Conservation (phyloP, 208 protist species). For the Vickermania spadyakhi region DNA sequence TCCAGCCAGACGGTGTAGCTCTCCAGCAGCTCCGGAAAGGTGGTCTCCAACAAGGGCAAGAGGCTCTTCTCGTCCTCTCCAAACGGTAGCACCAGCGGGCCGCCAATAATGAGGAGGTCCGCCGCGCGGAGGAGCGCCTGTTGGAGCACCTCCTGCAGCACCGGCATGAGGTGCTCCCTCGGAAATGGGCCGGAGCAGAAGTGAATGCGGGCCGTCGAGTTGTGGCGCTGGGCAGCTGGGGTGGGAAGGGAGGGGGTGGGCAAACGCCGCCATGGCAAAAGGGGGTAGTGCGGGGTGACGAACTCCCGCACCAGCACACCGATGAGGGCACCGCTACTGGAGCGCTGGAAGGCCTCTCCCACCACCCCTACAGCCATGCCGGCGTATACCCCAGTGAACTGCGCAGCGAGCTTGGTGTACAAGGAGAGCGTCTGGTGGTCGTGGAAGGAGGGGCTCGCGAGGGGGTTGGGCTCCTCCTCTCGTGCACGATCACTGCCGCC, state of each 20-base stretch:
- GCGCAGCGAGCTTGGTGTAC: constrained; percentile 35
- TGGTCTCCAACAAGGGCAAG: constrained; percentile 24
- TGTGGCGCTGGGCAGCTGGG: not conserved
- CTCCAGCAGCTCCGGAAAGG: constrained; percentile 63
- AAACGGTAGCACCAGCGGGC: constrained; percentile 59
- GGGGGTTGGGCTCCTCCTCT: not conserved
- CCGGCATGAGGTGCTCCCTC: constrained; percentile 29
- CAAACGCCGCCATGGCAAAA: constrained; percentile 52
- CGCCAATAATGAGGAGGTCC: constrained; percentile 73
- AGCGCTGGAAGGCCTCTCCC: constrained; percentile 76
- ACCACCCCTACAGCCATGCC: constrained; percentile 74
- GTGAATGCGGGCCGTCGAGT: constrained; percentile 38
- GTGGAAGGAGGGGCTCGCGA: not conserved
- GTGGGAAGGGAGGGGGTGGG: constrained; percentile 19
- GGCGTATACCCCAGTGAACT: constrained; percentile 76
- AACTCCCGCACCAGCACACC: constrained; percentile 65
- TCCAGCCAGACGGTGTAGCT: constrained; percentile 53
- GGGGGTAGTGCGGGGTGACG: constrained; percentile 42
- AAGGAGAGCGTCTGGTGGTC: constrained; percentile 26
- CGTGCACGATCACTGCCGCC: not conserved
- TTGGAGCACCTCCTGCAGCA: constrained; percentile 39
- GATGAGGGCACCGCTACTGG: constrained; percentile 51
- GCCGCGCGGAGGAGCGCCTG: constrained; percentile 64
- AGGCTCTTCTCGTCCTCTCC: constrained; percentile 51
- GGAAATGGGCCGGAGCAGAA: constrained; percentile 85